Percentiles rank a stretch among this genome's conserved stretches.
phyloP scores from a whole-genome alignment of 2,329 filamentous ascomycete species.

The Epicoccum sorghinum region DNA sequence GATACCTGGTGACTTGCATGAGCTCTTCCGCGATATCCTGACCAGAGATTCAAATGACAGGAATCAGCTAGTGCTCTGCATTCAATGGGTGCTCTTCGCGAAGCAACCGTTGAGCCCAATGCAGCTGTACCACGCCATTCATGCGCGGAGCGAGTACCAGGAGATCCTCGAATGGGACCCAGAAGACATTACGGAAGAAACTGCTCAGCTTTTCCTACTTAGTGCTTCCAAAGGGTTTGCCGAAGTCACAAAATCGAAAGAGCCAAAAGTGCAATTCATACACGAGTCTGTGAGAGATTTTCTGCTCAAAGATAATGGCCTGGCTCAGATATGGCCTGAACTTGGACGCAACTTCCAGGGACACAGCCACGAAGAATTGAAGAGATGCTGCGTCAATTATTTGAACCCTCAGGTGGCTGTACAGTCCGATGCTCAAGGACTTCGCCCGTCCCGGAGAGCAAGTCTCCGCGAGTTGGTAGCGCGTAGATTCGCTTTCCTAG shows the following conservation, averaged over 20 bases:
- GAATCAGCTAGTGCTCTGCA: constrained; percentile 18
- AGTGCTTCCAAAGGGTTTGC: constrained; percentile 33
- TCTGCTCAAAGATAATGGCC: constrained; percentile 46
- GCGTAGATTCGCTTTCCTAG: constrained; percentile 52
- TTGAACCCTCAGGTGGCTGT: constrained; percentile 32
- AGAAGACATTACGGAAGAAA: constrained; percentile 17
- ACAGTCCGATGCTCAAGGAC: not conserved
- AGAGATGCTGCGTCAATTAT: constrained; percentile 51
- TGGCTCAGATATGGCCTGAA: constrained; percentile 41
- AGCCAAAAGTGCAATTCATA: constrained; percentile 39
- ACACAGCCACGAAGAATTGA: constrained; percentile 51
- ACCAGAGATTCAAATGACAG: constrained; percentile 49
- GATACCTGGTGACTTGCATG: constrained; percentile 23
- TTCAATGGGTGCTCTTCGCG: constrained; percentile 30
- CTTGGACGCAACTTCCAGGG: constrained; percentile 40
- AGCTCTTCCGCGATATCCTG: constrained; percentile 55
- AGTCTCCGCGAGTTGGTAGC: constrained; percentile 3
- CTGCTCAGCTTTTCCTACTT: constrained; percentile 26
- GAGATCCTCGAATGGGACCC: constrained; percentile 19
- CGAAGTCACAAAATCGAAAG: constrained; percentile 22
- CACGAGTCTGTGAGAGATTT: constrained; percentile 47
- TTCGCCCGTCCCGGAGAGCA: not conserved
- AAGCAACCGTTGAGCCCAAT: constrained; percentile 19
- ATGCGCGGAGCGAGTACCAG: constrained; percentile 15
- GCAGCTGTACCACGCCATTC: constrained; percentile 24